phyloP scores from a whole-genome alignment of 805 yeast species.

The Ogataea henricii region DNA sequence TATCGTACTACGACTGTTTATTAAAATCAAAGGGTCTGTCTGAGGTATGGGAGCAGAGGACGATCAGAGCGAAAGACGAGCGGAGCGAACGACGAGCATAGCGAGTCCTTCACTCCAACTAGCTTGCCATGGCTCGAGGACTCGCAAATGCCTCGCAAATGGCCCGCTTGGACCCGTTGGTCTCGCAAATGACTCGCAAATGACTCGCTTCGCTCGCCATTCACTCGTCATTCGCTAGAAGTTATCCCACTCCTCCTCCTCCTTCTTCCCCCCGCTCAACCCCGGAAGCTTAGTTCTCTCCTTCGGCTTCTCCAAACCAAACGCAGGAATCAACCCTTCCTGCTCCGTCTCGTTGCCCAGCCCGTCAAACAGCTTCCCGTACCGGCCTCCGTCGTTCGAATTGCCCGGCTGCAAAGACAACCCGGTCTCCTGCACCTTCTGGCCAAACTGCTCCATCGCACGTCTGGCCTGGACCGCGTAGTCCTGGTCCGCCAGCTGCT shows the following conservation, averaged over 20 bases:
- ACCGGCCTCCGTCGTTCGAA: constrained; percentile 36
- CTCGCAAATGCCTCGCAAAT: background rate
- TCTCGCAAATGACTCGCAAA: background rate
- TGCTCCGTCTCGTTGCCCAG: constrained; percentile 42
- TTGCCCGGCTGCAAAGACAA: constrained; percentile 62
- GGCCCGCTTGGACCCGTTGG: too few relatives aligned
- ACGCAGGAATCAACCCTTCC: constrained; percentile 57
- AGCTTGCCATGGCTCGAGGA: too few relatives aligned
- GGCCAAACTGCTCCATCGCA: constrained; percentile 97
- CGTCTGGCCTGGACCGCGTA: constrained; percentile 77
- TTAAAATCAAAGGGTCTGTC: too few relatives aligned
- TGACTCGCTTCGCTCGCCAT: background rate
- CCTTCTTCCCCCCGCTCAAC: constrained; percentile 32
- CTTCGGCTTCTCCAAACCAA: constrained; percentile 60
- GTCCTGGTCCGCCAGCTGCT: constrained; percentile 78
- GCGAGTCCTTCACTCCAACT: too few relatives aligned
- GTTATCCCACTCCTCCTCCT: constrained; percentile 60
- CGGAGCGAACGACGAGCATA: too few relatives aligned
- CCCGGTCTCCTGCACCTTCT: constrained; percentile 87
- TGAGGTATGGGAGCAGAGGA: too few relatives aligned
- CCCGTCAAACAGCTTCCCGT: constrained; percentile 59
- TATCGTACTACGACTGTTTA: too few relatives aligned
- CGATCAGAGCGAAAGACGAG: too few relatives aligned
- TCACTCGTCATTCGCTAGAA: constrained; percentile 39
- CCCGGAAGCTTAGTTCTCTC: constrained; percentile 61